These are phyloP conservation scores for Boletus insuetus DNA, from an alignment of 768 basidiomycete genomes.

Conservation along the genomic window DNA sequence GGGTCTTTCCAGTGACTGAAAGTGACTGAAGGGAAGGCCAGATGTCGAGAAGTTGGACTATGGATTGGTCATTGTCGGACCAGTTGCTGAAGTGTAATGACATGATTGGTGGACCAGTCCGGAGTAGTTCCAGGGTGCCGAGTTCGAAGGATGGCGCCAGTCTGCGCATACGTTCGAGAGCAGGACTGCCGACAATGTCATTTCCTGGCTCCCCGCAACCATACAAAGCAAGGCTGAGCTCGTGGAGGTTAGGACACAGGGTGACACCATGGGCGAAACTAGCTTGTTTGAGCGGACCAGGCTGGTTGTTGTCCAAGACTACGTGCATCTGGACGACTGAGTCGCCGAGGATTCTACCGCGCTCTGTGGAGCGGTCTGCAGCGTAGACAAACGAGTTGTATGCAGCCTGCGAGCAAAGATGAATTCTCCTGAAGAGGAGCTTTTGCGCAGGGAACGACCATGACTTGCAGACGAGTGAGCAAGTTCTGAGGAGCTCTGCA, in stretches of 20 bases:
- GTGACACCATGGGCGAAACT: slow-evolving; percentile 59
- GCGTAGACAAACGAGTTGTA: slow-evolving; percentile 55
- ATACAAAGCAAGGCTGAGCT: slow-evolving; percentile 57
- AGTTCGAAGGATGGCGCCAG: slow-evolving; percentile 55
- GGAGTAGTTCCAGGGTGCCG: slow-evolving; percentile 49
- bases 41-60: slow-evolving; percentile 60
- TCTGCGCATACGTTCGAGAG: slow-evolving; percentile 46
- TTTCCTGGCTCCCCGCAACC: slow-evolving; percentile 51
- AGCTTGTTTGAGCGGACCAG: slow-evolving; percentile 49
- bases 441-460: slow-evolving; percentile 68
- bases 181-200: slow-evolving; percentile 48
- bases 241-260: slow-evolving; percentile 56
- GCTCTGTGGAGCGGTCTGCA: slow-evolving; percentile 44
- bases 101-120: slow-evolving; percentile 50
- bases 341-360: slow-evolving; percentile 50
- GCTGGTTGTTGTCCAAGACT: slow-evolving; percentile 68
- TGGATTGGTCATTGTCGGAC: slow-evolving; percentile 57
- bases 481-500: slow-evolving; percentile 45
- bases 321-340: slow-evolving; percentile 53
- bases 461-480: slow-evolving; percentile 61
- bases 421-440: slow-evolving; percentile 58
- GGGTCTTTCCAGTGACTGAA: slow-evolving; percentile 55
- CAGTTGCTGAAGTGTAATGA: slow-evolving; percentile 66
- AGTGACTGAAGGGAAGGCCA: slow-evolving; percentile 60
- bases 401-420: slow-evolving; percentile 50